Conservation (phyloP, 257 asterid species). For the Nicotiana attenuata region DNA sequence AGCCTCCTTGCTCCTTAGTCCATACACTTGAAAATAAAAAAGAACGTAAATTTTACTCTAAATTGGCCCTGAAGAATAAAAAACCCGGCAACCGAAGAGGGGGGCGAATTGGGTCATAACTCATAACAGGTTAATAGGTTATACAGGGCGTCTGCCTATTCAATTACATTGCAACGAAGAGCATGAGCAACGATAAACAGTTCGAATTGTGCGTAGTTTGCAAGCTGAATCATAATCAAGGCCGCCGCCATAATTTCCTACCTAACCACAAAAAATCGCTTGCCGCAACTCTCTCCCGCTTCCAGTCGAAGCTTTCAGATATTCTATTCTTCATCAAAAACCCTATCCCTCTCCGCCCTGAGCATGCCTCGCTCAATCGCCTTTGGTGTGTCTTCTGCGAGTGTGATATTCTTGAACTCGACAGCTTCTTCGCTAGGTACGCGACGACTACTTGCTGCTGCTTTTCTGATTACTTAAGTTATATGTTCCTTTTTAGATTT, state of each 20-base stretch:
- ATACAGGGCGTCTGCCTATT: too few relatives aligned
- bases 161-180: slow-evolving; percentile 6
- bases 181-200: slow-evolving; percentile 22
- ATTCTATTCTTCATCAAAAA: slow-evolving; percentile 49
- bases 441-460: not conserved
- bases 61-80: too few relatives aligned
- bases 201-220: slow-evolving; percentile 81
- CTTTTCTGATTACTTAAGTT: not conserved
- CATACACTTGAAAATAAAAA: too few relatives aligned
- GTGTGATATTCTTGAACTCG: slow-evolving; percentile 50
- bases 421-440: slow-evolving; percentile 58
- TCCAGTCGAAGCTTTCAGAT: slow-evolving; percentile 59
- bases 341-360: slow-evolving; percentile 48
- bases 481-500: not conserved
- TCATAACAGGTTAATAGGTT: not conserved
- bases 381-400: slow-evolving; percentile 83
- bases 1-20: too few relatives aligned
- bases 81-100: too few relatives aligned
- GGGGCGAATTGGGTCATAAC: not conserved
- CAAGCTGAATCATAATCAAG: slow-evolving; percentile 65
- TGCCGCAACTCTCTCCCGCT: slow-evolving; percentile 56
- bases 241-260: slow-evolving; percentile 68
- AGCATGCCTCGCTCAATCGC: slow-evolving; percentile 45
- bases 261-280: slow-evolving; percentile 70
- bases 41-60: too few relatives aligned